Conservation (phyloP, 495 filamentous ascomycete species). For the Daldinia caldariorum region DNA sequence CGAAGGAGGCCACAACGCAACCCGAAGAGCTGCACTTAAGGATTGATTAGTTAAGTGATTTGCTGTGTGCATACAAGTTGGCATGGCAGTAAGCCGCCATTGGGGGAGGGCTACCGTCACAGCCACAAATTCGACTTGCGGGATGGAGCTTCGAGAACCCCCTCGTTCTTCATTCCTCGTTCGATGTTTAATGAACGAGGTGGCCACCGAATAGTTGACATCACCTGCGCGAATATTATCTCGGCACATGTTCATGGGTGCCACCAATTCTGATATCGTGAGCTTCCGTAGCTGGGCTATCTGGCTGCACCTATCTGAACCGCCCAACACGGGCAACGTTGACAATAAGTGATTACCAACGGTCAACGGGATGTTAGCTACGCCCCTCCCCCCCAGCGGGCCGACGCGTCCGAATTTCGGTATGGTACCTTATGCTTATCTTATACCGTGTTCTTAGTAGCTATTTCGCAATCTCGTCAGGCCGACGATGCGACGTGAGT, state of each 20-base stretch:
- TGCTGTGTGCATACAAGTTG: conserved; percentile 41
- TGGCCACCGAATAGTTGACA: conserved; percentile 53
- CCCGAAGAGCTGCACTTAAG: conserved; percentile 39
- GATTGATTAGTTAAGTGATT: conserved; percentile 46
- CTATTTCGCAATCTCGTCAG: conserved; percentile 70
- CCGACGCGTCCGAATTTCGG: conserved; percentile 45
- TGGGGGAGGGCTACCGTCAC: conserved; percentile 36
- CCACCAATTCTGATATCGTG: not conserved
- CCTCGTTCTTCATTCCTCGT: conserved; percentile 21
- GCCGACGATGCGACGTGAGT: conserved; percentile 74
- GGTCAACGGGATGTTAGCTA: conserved; percentile 6
- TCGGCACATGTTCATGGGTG: conserved; percentile 30
- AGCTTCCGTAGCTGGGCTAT: not conserved
- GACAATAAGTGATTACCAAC: conserved; percentile 1
- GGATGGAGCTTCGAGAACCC: conserved; percentile 26
- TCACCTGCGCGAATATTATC: conserved; percentile 20
- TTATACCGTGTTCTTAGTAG: conserved; percentile 35
- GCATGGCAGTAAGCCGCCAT: conserved; percentile 37
- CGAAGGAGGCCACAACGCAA: conserved; percentile 38
- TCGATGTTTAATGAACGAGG: conserved; percentile 40
- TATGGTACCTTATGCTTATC: conserved; percentile 42
- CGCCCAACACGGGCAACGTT: not conserved
- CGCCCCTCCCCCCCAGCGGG: conserved; percentile 23
- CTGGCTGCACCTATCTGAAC: not conserved
- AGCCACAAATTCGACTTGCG: conserved; percentile 3